Base-by-base conservation (phyloP, 2,329 filamentous ascomycete genomes). In the Trichophyton simii region DNA sequence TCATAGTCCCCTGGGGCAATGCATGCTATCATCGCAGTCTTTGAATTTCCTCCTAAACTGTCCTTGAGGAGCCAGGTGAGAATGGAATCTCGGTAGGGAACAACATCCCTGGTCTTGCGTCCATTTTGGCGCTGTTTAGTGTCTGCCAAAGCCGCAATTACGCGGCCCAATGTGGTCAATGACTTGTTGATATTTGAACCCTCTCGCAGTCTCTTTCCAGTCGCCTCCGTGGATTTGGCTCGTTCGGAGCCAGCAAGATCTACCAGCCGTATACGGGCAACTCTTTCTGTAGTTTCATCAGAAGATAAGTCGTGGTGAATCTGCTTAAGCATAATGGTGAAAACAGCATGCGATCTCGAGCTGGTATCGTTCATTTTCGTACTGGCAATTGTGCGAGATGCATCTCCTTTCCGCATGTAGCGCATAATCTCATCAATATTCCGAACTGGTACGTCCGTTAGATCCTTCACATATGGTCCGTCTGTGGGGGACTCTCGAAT, bases 351-450 rank as follows among this genome's bases (percentile, higher is more conserved):
- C 65, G 91, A 96, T 72, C 94, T 88, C 65, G 90, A 96, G 60
- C 90, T 95, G 2, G 92, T 97, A 74, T 99, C 94, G 75, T 99
- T 99, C 94, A 99, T 99, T 78, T 96, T 97, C 63, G 94, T 99
- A 71, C 89, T 91, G 13, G 94, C 94, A 20, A 84, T 87, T 0
- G 94, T 97, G 57, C 94, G 86, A 62, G 88, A 96, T 65, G 82
- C 78, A 73, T 99, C 94, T 62, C 94, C 94, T 69, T 86, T 83
- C 68, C 87, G 89, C 91, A 99, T 96, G 75, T 89, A 86, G 44
- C 88, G 86, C 74, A 95, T 81, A 65, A 99, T 90, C 72, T 99
- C 94, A 58, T 83, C 78, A 69, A 94, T 89, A 74, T 84, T 91
- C 71, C 89, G 87, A 48, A 96, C 94, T 0, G 91, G 90, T 2